phyloP scores from a whole-genome alignment of 208 protist genomes.

The Leishmania lainsoni region DNA sequence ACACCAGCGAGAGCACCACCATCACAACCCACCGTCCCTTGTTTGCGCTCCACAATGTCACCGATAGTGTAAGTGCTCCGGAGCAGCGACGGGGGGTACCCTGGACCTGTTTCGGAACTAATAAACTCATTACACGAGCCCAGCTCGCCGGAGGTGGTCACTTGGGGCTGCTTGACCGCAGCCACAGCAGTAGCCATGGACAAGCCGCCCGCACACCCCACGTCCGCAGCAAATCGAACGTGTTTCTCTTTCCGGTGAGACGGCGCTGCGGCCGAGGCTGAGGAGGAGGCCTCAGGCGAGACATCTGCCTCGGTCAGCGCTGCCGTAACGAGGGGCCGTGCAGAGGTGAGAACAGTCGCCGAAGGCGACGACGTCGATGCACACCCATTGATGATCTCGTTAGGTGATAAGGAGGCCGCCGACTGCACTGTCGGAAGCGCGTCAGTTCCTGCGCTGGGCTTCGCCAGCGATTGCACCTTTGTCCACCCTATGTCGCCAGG shows the following conservation, averaged over 20 bases:
- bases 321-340: not conserved
- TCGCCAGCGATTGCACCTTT: not conserved
- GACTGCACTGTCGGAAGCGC: not conserved
- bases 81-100: not conserved
- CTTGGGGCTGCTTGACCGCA: not conserved
- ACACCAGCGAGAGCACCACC: not conserved
- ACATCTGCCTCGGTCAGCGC: not conserved
- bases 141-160: not conserved
- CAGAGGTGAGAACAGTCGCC: not conserved
- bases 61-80: conserved; percentile 40
- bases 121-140: not conserved
- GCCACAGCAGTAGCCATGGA: not conserved
- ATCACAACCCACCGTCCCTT: not conserved
- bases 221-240: conserved; percentile 37
- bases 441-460: not conserved
- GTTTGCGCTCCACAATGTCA: conserved; percentile 58
- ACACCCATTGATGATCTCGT: not conserved
- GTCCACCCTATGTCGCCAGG: conserved; percentile 45
- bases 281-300: not conserved
- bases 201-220: not conserved
- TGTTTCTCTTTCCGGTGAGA: conserved; percentile 18
- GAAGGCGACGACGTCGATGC: not conserved
- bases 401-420: not conserved
- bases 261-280: not conserved
- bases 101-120: not conserved